Evolutionary conservation across 768 basidiomycete genomes (phyloP).

Genomic region (Amanita muscaria): DNA sequence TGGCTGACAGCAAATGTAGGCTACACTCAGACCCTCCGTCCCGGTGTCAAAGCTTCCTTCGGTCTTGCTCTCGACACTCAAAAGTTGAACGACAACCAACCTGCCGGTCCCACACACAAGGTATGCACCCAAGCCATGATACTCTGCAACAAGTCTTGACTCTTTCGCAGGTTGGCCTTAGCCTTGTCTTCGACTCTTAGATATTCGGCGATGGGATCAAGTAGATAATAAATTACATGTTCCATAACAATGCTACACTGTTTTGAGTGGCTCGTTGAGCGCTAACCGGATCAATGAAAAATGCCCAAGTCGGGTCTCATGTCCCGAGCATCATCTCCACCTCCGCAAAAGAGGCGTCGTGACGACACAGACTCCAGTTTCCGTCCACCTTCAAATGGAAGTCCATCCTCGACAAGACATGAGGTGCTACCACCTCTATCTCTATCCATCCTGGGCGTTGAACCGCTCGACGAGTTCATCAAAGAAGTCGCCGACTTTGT

Average conservation of each 20-base stretch:
- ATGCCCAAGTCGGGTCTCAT: neutral
- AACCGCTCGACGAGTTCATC: constrained; percentile 90
- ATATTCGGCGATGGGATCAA: constrained; percentile 17
- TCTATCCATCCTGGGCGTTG: constrained; percentile 77
- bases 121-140: constrained; percentile 20
- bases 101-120: constrained; percentile 71
- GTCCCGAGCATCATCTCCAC: neutral
- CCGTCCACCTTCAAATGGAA: constrained; percentile 1
- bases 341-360: constrained; percentile 2
- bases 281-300: too few relatives aligned
- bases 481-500: constrained; percentile 87
- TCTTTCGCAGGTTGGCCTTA: constrained; percentile 52
- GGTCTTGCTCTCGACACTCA: constrained; percentile 95
- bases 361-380: neutral
- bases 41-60: constrained; percentile 87
- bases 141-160: neutral
- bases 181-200: constrained; percentile 68
- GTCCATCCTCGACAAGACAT: neutral
- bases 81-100: constrained; percentile 68
- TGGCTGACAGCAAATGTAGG: constrained; percentile 30
- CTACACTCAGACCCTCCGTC: constrained; percentile 90
- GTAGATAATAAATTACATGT: constrained; percentile 8
- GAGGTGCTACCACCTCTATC: constrained; percentile 51
- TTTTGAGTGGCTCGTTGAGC: too few relatives aligned
- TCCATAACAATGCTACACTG: neutral